These are phyloP conservation scores for Choiromyces venosus DNA, from an alignment of 495 filamentous ascomycete species.

Conservation along the genomic window DNA sequence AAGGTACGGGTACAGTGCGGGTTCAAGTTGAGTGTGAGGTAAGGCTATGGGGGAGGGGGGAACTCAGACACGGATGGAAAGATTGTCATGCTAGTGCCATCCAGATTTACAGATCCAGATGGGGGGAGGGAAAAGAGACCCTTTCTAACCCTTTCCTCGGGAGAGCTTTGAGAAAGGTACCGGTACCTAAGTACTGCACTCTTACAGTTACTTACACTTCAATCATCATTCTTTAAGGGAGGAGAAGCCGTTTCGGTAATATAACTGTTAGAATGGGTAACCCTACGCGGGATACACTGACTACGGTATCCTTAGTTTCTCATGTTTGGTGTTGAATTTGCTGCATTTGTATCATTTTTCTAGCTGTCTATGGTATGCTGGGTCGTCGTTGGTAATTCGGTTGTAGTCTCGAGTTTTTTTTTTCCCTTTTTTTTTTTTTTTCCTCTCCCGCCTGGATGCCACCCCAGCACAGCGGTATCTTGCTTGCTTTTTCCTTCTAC, in stretches of 20 bases:
- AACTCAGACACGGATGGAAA: background rate
- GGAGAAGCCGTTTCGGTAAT: slow-evolving; percentile 6
- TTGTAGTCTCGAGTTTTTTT: background rate
- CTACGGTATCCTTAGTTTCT: slow-evolving; percentile 21
- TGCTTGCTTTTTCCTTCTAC: background rate
- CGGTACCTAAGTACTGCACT: too few species aligned
- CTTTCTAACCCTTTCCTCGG: background rate
- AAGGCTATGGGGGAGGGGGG: background rate
- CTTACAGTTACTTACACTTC: background rate
- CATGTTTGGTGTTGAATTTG: slow-evolving; percentile 14
- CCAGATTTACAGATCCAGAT: background rate
- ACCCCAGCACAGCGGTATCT: background rate
- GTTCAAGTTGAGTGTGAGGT: background rate
- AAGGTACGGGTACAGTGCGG: too few species aligned
- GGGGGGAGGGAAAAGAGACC: background rate
- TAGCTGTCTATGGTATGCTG: background rate
- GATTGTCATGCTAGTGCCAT: too few species aligned
- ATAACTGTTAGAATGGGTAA: slow-evolving; percentile 24
- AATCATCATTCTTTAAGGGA: slow-evolving; percentile 12
- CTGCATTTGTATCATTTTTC: slow-evolving; percentile 22
- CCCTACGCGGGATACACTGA: slow-evolving; percentile 29
- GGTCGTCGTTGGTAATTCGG: background rate
- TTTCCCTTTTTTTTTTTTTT: background rate
- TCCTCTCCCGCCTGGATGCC: background rate
- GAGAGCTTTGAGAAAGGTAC: background rate